Evolutionary conservation across 768 basidiomycete genomes (phyloP), one percentile per base, ranked within the genome.

Genomic region (Calocybe indica): DNA sequence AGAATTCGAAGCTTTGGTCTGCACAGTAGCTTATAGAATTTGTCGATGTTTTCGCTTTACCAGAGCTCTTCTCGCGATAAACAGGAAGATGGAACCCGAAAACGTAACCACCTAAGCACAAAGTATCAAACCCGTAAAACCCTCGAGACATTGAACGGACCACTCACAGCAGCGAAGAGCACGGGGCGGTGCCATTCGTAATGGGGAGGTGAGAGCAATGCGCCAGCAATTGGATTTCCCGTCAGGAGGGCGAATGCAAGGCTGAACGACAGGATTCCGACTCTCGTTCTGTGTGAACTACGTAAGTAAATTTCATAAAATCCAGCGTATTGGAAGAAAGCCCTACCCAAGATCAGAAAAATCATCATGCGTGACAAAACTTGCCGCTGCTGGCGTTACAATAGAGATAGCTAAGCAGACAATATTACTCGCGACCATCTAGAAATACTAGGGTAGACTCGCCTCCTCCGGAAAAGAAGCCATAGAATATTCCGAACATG

Each of bases 391-490:
- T 46, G 72, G 68, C 14, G 69, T 66, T 50, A 62, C 58, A 44
- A 74, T 52, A 36, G 70, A 72, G 28, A 74, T 60, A 45, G 67
- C 75, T 76, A 43, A 15, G 29, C 37, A 52, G 43, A 48, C 22
- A 32, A 8, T 14, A 9, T 1, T 42, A 45, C 10, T 53, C 32
- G 11, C 35, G 29, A 36, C 42, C 6, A 4, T 40, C 13, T 2
- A 10, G 22, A 34, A 37, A 13, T 12, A 15, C 29, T 5, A 37
- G 10, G 29, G 12, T 3, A 13, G 15, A 65, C 71, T 49, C 51
- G 78, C 76, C 68, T 58, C 72, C 75, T 34, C 78, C 78, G 36
- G 76, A 75, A 58, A 78, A 77, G 59, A 78, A 78, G 0, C 79
- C 79, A 55, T 78, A 80, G 43, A 73, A 64, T 14, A 78, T 58